phyloP scores from a whole-genome alignment of 2,329 filamentous ascomycete species.

The Cordyceps cateniannulata region DNA sequence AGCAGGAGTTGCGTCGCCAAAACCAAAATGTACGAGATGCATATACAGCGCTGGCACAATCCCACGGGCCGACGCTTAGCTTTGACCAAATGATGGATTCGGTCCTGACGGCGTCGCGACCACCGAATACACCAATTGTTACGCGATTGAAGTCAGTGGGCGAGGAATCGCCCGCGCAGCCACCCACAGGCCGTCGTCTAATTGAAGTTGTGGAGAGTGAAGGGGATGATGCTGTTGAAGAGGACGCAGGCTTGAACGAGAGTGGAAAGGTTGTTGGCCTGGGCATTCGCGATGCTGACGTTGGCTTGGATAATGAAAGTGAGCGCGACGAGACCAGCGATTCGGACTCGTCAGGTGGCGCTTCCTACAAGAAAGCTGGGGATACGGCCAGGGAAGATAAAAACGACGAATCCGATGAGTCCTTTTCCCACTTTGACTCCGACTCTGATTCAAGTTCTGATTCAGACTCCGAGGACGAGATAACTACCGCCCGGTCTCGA shows the following conservation, averaged over 20 bases:
- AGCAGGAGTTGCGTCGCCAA: conserved; percentile 29
- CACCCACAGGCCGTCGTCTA: not conserved
- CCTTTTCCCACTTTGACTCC: conserved; percentile 16
- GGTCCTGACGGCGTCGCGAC: conserved; percentile 17
- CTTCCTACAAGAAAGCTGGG: not conserved
- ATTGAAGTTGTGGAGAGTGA: conserved; percentile 16
- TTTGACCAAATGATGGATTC: conserved; percentile 29
- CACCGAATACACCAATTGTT: not conserved
- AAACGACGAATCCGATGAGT: not conserved
- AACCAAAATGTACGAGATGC: conserved; percentile 29
- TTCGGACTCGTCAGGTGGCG: conserved; percentile 5
- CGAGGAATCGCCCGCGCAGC: not conserved
- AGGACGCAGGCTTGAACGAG: not conserved
- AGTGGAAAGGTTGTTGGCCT: not conserved
- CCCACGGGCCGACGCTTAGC: conserved; percentile 25
- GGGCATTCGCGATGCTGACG: not conserved
- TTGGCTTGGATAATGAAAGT: not conserved
- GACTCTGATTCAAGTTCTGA: conserved; percentile 26
- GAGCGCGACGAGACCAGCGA: conserved; percentile 1
- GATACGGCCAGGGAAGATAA: not conserved
- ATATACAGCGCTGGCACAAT: conserved; percentile 29
- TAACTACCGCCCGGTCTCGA: conserved; percentile 8
- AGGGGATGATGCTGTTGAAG: not conserved
- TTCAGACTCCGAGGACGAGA: conserved; percentile 20
- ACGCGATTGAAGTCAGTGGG: not conserved